Evolutionary conservation across 2,329 filamentous ascomycete species (phyloP).

Genomic region (Trichoderma atrobrunneum): DNA sequence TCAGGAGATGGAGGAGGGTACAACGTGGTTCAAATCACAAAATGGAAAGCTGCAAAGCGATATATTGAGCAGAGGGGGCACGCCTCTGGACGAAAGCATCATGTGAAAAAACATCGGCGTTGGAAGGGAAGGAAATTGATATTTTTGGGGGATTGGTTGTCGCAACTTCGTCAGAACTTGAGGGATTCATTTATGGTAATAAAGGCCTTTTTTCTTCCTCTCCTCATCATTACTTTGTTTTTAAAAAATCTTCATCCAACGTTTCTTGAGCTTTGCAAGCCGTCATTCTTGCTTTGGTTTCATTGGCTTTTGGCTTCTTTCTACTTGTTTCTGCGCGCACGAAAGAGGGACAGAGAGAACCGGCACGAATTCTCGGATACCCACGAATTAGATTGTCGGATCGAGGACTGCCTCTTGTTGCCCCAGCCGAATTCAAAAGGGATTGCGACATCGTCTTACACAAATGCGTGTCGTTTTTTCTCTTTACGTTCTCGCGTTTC

Average conservation of each 20-base stretch:
- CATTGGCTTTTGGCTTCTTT: background rate
- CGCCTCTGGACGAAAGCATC: constrained; percentile 36
- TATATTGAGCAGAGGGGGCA: constrained; percentile 32
- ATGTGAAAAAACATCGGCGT: constrained; percentile 22
- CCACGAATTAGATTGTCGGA: background rate
- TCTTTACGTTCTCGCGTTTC: background rate
- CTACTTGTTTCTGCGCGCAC: background rate
- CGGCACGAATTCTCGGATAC: background rate
- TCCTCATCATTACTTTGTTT: constrained; percentile 11
- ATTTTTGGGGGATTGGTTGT: background rate
- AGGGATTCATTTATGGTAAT: constrained; percentile 15
- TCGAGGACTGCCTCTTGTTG: background rate
- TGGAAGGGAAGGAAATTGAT: background rate
- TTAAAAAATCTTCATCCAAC: background rate
- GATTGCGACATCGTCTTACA: background rate
- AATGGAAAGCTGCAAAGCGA: constrained; percentile 42
- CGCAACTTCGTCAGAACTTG: background rate
- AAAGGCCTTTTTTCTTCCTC: constrained; percentile 17
- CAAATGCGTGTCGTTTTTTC: background rate
- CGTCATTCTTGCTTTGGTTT: background rate
- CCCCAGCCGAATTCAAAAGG: background rate
- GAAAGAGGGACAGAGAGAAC: background rate
- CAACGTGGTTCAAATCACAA: constrained; percentile 47
- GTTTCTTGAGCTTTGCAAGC: background rate
- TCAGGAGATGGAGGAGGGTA: constrained; percentile 46